phyloP scores from a whole-genome alignment of 768 basidiomycete species.

The Baorangia bicolor region DNA sequence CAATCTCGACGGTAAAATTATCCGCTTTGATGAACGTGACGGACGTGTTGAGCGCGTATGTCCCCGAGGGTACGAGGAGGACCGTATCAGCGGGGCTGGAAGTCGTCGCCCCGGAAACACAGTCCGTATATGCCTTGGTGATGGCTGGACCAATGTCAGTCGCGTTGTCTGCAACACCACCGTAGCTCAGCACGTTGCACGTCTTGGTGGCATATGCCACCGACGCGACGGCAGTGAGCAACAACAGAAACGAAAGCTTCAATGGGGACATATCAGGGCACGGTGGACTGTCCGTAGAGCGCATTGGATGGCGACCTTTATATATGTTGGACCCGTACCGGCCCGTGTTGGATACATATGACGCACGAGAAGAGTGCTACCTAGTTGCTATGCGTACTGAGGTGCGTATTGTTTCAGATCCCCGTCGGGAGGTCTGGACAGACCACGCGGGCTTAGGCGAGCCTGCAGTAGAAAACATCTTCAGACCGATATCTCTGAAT shows the following conservation, averaged over 20 bases:
- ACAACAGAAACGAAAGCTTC: not conserved
- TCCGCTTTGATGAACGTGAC: not conserved
- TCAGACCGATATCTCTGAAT: too few relatives aligned
- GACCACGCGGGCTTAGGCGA: too few relatives aligned
- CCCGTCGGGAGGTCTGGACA: not conserved
- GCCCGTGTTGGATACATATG: too few relatives aligned
- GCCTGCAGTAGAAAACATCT: too few relatives aligned
- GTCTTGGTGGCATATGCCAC: not conserved
- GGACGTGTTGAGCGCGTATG: not conserved
- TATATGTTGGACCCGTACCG: not conserved
- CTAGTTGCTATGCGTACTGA: too few relatives aligned
- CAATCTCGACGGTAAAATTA: conserved; percentile 1
- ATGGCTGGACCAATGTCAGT: conserved; percentile 6
- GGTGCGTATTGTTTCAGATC: not conserved
- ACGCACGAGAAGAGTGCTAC: not conserved
- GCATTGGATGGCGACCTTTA: not conserved
- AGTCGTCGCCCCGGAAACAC: not conserved
- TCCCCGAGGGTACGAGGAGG: conserved; percentile 6
- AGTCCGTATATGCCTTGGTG: not conserved
- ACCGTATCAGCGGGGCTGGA: conserved; percentile 1
- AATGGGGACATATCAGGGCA: not conserved
- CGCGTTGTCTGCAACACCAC: conserved; percentile 7
- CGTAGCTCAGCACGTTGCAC: conserved; percentile 7
- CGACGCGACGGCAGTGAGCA: not conserved
- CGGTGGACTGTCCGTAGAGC: not conserved